phyloP scores from a whole-genome alignment of 495 filamentous ascomycete species.

The Lasiosphaeria ovina region DNA sequence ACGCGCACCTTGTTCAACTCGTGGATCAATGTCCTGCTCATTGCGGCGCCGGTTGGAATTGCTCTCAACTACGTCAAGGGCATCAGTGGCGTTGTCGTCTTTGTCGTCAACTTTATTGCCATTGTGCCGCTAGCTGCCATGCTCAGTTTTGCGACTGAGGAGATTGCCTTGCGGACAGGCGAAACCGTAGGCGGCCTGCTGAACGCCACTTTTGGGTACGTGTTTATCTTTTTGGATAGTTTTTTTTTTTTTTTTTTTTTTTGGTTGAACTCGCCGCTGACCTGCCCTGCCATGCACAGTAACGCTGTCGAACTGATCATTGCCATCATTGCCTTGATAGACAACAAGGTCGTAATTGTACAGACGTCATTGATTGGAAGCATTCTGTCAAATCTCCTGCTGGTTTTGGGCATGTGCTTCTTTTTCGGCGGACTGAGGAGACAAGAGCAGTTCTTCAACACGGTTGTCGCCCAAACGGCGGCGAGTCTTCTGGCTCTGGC shows the following conservation, averaged over 20 bases:
- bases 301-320: slow-evolving; percentile 95
- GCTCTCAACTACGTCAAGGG: slow-evolving; percentile 61
- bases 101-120: slow-evolving; percentile 84
- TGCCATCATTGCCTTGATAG: slow-evolving; percentile 73
- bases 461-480: slow-evolving; percentile 89
- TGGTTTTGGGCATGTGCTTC: slow-evolving; percentile 93
- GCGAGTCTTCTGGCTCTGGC: slow-evolving; percentile 77
- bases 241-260: not conserved
- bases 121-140: slow-evolving; percentile 88
- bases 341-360: slow-evolving; percentile 78
- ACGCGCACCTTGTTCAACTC: slow-evolving; percentile 70
- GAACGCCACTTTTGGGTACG: slow-evolving; percentile 85
- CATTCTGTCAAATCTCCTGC: slow-evolving; percentile 86
- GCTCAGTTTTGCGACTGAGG: slow-evolving; percentile 88
- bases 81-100: slow-evolving; percentile 60
- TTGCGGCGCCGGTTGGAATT: slow-evolving; percentile 78
- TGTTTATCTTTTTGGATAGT: not conserved
- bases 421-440: slow-evolving; percentile 82
- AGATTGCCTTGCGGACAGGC: slow-evolving; percentile 77
- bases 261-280: slow-evolving; percentile 7
- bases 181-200: slow-evolving; percentile 84
- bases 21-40: slow-evolving; percentile 80
- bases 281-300: slow-evolving; percentile 32
- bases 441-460: slow-evolving; percentile 84
- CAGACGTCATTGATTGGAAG: slow-evolving; percentile 89